phyloP scores from a whole-genome alignment of 805 yeast species.

The Sugiyamaella floridensis region DNA sequence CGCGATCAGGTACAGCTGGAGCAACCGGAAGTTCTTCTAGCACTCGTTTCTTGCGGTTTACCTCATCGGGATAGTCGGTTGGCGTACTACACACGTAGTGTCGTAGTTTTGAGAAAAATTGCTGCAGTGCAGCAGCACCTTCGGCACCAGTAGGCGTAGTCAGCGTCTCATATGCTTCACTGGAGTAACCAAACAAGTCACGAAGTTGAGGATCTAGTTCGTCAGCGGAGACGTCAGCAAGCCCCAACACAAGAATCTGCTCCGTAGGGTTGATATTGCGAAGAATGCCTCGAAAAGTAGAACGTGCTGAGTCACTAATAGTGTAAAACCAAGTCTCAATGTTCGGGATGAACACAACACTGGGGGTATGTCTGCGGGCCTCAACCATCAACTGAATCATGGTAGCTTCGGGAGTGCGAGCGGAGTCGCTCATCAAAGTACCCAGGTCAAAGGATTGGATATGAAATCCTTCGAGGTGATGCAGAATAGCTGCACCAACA shows the following conservation, averaged over 20 bases:
- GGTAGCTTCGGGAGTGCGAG: slow-evolving; percentile 74
- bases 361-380: slow-evolving; percentile 83
- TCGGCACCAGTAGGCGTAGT: slow-evolving; percentile 35
- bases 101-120: slow-evolving; percentile 51
- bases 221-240: slow-evolving; percentile 45
- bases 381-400: slow-evolving; percentile 80
- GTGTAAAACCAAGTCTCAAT: slow-evolving; percentile 69
- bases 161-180: slow-evolving; percentile 42
- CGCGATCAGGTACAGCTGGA: slow-evolving; percentile 31
- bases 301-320: slow-evolving; percentile 59
- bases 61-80: slow-evolving; percentile 56
- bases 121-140: slow-evolving; percentile 36
- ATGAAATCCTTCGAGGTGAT: slow-evolving; percentile 81
- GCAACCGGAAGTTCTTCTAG: slow-evolving; percentile 38
- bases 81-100: slow-evolving; percentile 62
- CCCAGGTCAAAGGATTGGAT: slow-evolving; percentile 82
- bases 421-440: slow-evolving; percentile 66
- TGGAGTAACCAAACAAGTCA: slow-evolving; percentile 51
- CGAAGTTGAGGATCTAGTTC: slow-evolving; percentile 43
- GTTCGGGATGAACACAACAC: slow-evolving; percentile 77
- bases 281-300: slow-evolving; percentile 64
- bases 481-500: slow-evolving; percentile 71
- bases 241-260: slow-evolving; percentile 63
- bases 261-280: slow-evolving; percentile 66
- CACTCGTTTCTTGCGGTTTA: slow-evolving; percentile 37